Conservation (phyloP, 345 rosid species). For the Linum lewisii region DNA sequence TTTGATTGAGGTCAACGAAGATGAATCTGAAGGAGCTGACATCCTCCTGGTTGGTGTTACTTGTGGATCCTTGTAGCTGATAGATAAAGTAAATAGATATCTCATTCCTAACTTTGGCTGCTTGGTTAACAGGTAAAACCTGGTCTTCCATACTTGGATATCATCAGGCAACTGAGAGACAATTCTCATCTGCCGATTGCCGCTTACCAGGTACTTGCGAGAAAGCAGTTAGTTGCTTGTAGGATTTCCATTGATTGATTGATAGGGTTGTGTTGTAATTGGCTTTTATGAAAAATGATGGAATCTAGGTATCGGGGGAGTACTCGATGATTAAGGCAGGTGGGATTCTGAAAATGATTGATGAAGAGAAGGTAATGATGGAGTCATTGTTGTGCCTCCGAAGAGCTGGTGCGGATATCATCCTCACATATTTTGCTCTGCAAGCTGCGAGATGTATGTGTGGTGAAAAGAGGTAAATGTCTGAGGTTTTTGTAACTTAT, state of each 20-base stretch:
- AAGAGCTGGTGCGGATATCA: conserved; percentile 81
- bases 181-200: conserved; percentile 78
- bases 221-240: too few relatives aligned
- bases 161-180: conserved; percentile 79
- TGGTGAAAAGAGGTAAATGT: conserved; percentile 28
- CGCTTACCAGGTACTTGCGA: conserved; percentile 67
- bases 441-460: conserved; percentile 78
- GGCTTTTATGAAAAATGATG: not conserved
- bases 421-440: conserved; percentile 78
- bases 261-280: not conserved
- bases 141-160: conserved; percentile 92
- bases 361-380: conserved; percentile 90
- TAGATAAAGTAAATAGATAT: too few relatives aligned
- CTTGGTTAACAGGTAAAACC: conserved; percentile 67
- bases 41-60: conserved; percentile 62
- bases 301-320: conserved; percentile 67
- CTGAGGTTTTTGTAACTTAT: too few relatives aligned
- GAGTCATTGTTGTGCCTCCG: conserved; percentile 79
- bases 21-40: conserved; percentile 96
- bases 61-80: conserved; percentile 2
- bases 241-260: too few relatives aligned
- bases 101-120: conserved; percentile 14
- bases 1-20: conserved; percentile 68
- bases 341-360: conserved; percentile 75
- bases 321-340: conserved; percentile 96